Percentiles rank a stretch among this genome's conserved stretches.
Evolutionary conservation across 805 yeast genomes (phyloP).

Genomic region (Yamadazyma ubonensis): DNA sequence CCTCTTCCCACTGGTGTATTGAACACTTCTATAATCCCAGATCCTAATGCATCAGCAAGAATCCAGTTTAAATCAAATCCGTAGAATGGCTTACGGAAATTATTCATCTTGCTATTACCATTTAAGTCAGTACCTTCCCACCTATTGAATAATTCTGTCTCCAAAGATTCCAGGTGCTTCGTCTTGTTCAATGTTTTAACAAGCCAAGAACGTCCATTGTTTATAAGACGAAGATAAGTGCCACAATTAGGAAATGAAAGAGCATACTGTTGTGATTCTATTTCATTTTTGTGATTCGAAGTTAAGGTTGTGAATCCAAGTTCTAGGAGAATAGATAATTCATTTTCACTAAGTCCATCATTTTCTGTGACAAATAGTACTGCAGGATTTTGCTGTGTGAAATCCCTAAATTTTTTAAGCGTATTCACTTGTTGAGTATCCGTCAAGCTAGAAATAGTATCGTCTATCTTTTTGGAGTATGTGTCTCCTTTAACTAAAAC

Average conservation of each 20-base stretch:
- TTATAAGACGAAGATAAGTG: conserved; percentile 43
- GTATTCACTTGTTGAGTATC: conserved; percentile 13
- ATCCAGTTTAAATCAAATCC: conserved; percentile 53
- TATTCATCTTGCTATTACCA: conserved; percentile 32
- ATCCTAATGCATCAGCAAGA: conserved; percentile 50
- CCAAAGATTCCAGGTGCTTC: conserved; percentile 44
- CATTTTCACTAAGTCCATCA: conserved; percentile 24
- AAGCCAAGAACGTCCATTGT: conserved; percentile 45
- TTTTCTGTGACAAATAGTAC: conserved; percentile 24
- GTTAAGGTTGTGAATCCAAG: conserved; percentile 46
- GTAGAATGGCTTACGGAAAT: conserved; percentile 47
- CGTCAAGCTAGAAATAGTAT: conserved; percentile 7
- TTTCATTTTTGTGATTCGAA: conserved; percentile 43
- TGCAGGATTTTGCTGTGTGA: conserved; percentile 25
- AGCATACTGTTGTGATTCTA: conserved; percentile 39
- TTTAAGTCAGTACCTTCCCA: conserved; percentile 42
- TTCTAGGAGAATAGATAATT: conserved; percentile 33
- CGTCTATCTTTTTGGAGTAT: conserved; percentile 18
- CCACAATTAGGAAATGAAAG: conserved; percentile 54
- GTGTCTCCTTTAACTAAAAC: conserved; percentile 28
- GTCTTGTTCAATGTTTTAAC: conserved; percentile 35
- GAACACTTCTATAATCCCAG: conserved; percentile 52
- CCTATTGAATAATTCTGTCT: conserved; percentile 39
- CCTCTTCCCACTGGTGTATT: conserved; percentile 57
- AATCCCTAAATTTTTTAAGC: conserved; percentile 23